Base-by-base conservation (phyloP, 1,139 yeast species). In the Arxiozyma telluris region DNA sequence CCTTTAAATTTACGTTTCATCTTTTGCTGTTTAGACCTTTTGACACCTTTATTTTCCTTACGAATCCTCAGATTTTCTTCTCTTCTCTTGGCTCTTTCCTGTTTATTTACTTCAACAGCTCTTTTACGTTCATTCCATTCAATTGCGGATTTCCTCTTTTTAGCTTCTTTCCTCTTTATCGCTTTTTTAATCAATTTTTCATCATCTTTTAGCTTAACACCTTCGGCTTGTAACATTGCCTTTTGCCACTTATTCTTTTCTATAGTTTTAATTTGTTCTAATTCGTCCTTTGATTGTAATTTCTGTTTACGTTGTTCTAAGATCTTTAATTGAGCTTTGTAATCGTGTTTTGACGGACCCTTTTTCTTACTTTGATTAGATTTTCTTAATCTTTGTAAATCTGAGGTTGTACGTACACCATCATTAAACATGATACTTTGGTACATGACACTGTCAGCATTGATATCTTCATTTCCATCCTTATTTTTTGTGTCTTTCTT, bases 121-220 rank as follows among this genome's bases (percentile, higher is more conserved):
- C 84, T 87, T 70, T 84, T 83, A 63, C 98, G 81, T 53, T 90
- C 96, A 61, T 75, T 79, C 96, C 96, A 89, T 69, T 88, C 94
- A 51, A 82, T 74, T 62, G 87, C 93, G 60, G 94, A 85, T 73
- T 81, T 86, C 64, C 87, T 78, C 73, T 89, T 90, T 67, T 80
- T 77, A 58, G 85, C 81, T 63, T 87, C 95, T 66, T 88, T 87
- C 63, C 87, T 79, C 73, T 87, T 90, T 58, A 93, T 72, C 1
- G 98, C 88, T 69, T 89, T 91, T 64, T 84, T 85, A 69, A 94
- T 78, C 62, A 93, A 73, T 66, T 82, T 84, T 68, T 91, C 98
- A 68, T 93, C 95, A 69, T 94, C 97, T 64, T 86, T 87, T 50
- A 91, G 75, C 69, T 89, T 91, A 34, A 82, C 73, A 50, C 98